A percentile compares a stretch with the other conserved stretches of the same genome.
phyloP scores from a whole-genome alignment of 1,139 yeast species.

The Tardiomyces blankii region DNA sequence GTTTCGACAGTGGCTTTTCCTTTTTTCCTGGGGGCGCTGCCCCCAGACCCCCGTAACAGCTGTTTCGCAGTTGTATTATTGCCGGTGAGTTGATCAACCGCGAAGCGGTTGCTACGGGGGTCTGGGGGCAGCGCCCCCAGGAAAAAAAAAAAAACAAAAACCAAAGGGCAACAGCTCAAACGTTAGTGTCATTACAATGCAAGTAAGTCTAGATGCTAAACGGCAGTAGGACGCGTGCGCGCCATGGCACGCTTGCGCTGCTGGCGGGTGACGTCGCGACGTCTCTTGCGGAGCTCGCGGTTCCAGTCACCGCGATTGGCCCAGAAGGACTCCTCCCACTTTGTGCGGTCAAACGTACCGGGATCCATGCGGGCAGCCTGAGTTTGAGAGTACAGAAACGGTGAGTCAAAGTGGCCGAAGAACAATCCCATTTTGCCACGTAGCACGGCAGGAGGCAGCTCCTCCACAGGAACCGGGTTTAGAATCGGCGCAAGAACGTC shows the following conservation, averaged over 20 bases:
- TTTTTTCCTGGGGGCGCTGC: no score
- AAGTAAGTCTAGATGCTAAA: slow-evolving; percentile 1
- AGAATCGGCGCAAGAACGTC: slow-evolving; percentile 18
- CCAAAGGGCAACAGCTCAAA: no score
- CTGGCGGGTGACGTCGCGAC: slow-evolving; percentile 60
- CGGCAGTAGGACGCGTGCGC: slow-evolving; percentile 4
- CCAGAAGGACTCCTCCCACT: slow-evolving; percentile 76
- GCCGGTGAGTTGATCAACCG: no score
- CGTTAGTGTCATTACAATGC: no score
- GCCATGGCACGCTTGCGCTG: slow-evolving; percentile 31
- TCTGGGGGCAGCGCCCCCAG: no score
- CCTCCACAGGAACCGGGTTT: neutral
- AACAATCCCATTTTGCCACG: slow-evolving; percentile 44
- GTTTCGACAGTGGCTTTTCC: no score
- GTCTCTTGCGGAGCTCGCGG: slow-evolving; percentile 61
- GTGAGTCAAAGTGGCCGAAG: slow-evolving; percentile 76
- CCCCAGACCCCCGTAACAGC: no score
- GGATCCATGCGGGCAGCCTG: slow-evolving; percentile 48
- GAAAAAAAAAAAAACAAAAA: no score
- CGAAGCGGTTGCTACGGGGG: no score
- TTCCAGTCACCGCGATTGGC: slow-evolving; percentile 72
- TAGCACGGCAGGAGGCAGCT: slow-evolving; percentile 7
- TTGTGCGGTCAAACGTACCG: slow-evolving; percentile 28
- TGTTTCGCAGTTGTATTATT: no score
- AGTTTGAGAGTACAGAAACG: slow-evolving; percentile 75